A percentile compares a stretch with the other conserved stretches of the same genome.
Conservation (phyloP, 2,329 filamentous ascomycete genomes). For the Fusarium protoensiforme region DNA sequence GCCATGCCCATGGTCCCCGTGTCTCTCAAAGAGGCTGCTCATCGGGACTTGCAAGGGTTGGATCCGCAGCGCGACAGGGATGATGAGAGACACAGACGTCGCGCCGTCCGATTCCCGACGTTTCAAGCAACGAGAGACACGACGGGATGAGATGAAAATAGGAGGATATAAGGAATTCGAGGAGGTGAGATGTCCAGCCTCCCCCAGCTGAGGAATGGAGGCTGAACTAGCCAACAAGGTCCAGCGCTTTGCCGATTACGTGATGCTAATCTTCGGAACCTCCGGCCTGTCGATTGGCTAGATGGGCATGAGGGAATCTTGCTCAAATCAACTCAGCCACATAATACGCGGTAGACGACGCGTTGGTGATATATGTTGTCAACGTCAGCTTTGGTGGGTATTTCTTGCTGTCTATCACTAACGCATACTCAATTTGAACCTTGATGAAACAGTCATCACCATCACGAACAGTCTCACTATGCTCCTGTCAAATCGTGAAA, state of each 20-base stretch:
- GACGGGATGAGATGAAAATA: neutral
- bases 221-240: conserved; percentile 15
- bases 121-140: neutral
- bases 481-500: too few species aligned
- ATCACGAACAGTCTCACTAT: too few species aligned
- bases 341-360: neutral
- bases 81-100: neutral
- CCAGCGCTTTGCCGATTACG: conserved; percentile 32
- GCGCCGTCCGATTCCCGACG: neutral
- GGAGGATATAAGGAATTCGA: neutral
- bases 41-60: conserved; percentile 10
- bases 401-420: neutral
- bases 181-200: neutral
- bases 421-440: neutral
- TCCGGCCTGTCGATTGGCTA: conserved; percentile 28
- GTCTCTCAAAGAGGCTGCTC: conserved; percentile 31
- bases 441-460: neutral
- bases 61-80: neutral
- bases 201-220: neutral
- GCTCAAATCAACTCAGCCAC: conserved; percentile 39
- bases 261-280: conserved; percentile 27
- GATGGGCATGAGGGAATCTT: conserved; percentile 21
- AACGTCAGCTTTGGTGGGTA: neutral
- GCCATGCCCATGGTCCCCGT: conserved; percentile 34
- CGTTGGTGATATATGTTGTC: too few species aligned